Conservation (phyloP, 768 basidiomycete genomes). For the Mycena crocata region DNA sequence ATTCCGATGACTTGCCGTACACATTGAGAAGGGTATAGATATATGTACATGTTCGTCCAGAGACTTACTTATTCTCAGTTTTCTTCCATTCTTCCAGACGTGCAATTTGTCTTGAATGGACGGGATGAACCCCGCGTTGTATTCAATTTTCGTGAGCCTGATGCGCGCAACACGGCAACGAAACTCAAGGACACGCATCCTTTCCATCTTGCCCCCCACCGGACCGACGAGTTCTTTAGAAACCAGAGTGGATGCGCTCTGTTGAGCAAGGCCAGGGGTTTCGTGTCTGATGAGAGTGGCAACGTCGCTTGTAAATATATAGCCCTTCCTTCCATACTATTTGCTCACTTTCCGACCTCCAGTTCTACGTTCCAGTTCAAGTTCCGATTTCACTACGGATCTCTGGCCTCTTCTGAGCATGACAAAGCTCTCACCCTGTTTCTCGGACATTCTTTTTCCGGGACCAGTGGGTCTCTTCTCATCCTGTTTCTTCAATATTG, state of each 20-base stretch:
- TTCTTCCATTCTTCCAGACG: constrained; percentile 24
- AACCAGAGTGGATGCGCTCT: constrained; percentile 29
- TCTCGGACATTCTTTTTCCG: constrained; percentile 34
- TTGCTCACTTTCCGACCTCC: not conserved
- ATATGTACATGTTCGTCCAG: not conserved
- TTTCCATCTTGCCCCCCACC: constrained; percentile 24
- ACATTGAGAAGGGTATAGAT: constrained; percentile 7
- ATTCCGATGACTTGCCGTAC: constrained; percentile 9
- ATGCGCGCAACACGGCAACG: not conserved
- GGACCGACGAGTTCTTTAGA: constrained; percentile 24
- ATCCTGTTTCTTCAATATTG: not conserved
- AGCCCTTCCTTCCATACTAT: not conserved
- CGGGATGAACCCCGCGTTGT: constrained; percentile 36
- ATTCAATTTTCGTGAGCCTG: constrained; percentile 24
- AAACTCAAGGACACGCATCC: constrained; percentile 15
- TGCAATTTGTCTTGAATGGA: constrained; percentile 33
- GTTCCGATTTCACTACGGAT: constrained; percentile 32
- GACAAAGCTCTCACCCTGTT: constrained; percentile 30
- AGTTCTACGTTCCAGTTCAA: constrained; percentile 30
- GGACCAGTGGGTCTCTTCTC: not conserved
- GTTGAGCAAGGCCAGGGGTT: constrained; percentile 6
- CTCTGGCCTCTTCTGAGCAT: constrained; percentile 32
- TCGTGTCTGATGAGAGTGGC: constrained; percentile 14
- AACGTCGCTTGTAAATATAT: constrained; percentile 16
- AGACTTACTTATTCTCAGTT: constrained; percentile 20